Evolutionary conservation across 768 basidiomycete species (phyloP).

Genomic region (Chalciporus piperatus): DNA sequence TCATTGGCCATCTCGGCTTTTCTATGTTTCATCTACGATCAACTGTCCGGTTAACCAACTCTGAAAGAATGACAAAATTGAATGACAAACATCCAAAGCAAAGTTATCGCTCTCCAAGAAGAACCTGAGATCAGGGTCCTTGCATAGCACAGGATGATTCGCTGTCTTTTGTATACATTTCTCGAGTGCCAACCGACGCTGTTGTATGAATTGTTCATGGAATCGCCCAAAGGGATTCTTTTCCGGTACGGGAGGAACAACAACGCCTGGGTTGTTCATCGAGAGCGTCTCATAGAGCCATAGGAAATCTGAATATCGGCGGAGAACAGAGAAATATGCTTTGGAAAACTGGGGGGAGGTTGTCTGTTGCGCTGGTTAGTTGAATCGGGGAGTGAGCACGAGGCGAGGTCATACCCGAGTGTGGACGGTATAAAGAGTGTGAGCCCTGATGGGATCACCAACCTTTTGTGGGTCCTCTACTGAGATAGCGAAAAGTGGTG

Average conservation of each 20-base stretch:
- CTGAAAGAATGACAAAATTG: background rate
- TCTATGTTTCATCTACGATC: conserved; percentile 76
- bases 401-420: conserved; percentile 56
- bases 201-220: conserved; percentile 86
- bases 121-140: conserved; percentile 82
- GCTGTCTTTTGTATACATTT: conserved; percentile 92
- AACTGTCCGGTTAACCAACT: background rate
- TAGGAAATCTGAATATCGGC: conserved; percentile 97
- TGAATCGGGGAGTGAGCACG: background rate
- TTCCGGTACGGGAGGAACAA: conserved; percentile 95
- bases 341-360: conserved; percentile 83
- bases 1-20: conserved; percentile 76
- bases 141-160: conserved; percentile 85
- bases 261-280: conserved; percentile 91
- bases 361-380: conserved; percentile 47
- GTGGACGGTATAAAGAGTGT: conserved; percentile 96
- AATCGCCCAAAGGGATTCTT: conserved; percentile 94
- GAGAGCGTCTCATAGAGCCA: conserved; percentile 93
- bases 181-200: conserved; percentile 79
- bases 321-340: conserved; percentile 85
- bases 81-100: conserved; percentile 70
- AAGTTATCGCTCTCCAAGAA: conserved; percentile 96
- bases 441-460: conserved; percentile 91
- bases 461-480: conserved; percentile 98
- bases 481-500: conserved; percentile 77